Percentiles rank a stretch among this genome's conserved stretches.
Conservation (phyloP, 2,329 filamentous ascomycete genomes). For the Cercospora beticola region DNA sequence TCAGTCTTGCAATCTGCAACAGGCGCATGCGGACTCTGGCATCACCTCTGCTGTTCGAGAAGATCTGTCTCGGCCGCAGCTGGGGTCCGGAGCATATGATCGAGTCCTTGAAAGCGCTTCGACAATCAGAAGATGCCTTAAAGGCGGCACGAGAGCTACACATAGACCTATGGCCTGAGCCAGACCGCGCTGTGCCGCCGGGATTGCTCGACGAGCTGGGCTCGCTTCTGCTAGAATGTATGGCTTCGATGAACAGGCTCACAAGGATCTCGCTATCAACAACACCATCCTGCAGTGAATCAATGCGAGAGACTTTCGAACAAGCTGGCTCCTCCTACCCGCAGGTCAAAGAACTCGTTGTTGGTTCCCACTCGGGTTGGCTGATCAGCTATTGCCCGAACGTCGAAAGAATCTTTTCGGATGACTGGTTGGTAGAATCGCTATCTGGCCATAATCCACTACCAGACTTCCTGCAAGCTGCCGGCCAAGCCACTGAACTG, state of each 20-base stretch:
- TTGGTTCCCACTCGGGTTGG: background rate
- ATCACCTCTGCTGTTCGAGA: background rate
- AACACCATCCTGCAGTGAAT: background rate
- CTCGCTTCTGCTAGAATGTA: background rate
- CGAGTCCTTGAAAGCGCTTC: background rate
- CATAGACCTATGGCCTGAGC: background rate
- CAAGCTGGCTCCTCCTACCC: background rate
- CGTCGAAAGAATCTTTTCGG: background rate
- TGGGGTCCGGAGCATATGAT: slow-evolving; percentile 7
- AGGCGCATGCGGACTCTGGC: slow-evolving; percentile 3
- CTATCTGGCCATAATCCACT: background rate
- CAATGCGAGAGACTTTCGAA: background rate
- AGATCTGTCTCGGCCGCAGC: background rate
- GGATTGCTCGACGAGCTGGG: background rate
- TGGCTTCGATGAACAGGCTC: background rate
- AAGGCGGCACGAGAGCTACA: background rate
- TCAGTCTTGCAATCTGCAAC: background rate
- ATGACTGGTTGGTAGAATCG: slow-evolving; percentile 2
- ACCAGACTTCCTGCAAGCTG: background rate
- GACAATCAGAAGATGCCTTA: background rate
- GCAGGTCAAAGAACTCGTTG: background rate
- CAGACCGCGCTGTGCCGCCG: background rate
- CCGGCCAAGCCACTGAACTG: background rate
- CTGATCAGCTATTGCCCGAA: background rate
- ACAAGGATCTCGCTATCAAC: background rate